Conservation (phyloP, 371 early-diverging fungal species). For the Amoeboradix gromovi region DNA sequence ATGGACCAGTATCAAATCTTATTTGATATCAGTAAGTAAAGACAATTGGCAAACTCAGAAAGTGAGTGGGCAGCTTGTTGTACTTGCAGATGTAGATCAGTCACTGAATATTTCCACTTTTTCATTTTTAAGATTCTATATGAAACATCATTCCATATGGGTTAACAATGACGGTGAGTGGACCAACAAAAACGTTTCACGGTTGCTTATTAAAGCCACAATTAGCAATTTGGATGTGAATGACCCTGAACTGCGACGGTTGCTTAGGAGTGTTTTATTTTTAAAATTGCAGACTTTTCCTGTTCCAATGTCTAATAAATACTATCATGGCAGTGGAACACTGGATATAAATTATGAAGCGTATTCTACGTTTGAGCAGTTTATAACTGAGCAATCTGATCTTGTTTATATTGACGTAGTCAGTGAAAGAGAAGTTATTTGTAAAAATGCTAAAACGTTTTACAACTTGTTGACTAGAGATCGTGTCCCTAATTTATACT, state of each 20-base stretch:
- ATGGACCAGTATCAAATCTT: neutral
- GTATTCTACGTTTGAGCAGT: neutral
- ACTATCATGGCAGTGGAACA: neutral
- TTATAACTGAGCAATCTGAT: neutral
- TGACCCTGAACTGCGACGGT: neutral
- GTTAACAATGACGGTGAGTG: neutral
- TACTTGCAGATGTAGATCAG: neutral
- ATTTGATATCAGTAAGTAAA: neutral
- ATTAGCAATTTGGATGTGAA: neutral
- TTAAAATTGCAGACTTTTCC: neutral
- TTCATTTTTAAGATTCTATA: neutral
- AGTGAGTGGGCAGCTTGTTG: neutral
- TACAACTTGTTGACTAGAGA: neutral
- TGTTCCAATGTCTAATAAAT: neutral
- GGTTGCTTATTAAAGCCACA: neutral
- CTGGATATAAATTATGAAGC: neutral
- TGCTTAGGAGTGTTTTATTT: neutral
- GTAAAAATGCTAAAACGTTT: neutral
- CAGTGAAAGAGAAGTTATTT: neutral
- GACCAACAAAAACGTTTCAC: neutral
- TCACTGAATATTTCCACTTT: neutral
- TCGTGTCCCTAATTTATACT: neutral
- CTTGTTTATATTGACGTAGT: neutral
- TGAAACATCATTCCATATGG: neutral
- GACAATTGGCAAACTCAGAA: neutral